Base-by-base conservation (phyloP, 306 rosid species). In the Dryas octopetala region DNA sequence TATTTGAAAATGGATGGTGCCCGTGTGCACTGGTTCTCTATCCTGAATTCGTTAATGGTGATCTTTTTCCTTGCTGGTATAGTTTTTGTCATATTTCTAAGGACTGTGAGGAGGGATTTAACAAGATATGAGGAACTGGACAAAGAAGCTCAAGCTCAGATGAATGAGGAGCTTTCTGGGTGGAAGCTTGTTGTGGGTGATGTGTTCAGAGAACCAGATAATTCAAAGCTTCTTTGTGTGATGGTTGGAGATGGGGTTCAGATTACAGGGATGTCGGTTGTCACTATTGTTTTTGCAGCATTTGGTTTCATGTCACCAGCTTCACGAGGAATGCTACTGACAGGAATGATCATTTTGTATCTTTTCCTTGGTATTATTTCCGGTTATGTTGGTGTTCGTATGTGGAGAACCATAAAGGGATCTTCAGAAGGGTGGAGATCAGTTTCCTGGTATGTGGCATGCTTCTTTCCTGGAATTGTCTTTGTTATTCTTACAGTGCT, bases 171-270 rank as follows among this genome's bases (percentile, higher is more conserved):
- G 86, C 98, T 93, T 79, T 93, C 98, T 28, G 98, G 98, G 75
- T 93, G 98, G 97, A 93, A 93, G 83, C 97, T 93, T 84, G 98
- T 93, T 78, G 98, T 93, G 74, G 98, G 98, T 47, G 98, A 93
- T 76, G 98, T 91, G 23, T 93, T 93, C 85, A 89, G 98, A 77
- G 98, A 93, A 85, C 98, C 98, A 43, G 86, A 81, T 68, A 62
- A 77, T 82, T 71, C 97, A 23, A 93, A 80, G 86, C 97, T 93
- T 70, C 96, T 93, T 17, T 93, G 98, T 2, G 92, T 93, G 74
- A 93, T 93, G 97, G 91, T 93, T 75, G 98, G 98, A 13, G 91
- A 91, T 49, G 98, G 98, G 70, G 87, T 93, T 85, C 98, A 93
- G 86, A 91, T 93, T 76, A 84, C 88, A 48, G 98, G 98, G 70